Percentiles rank a stretch among this genome's conserved stretches.
These are phyloP conservation scores for Fraxinus cuspidata DNA, from an alignment of 257 asterid genomes.

Conservation along the genomic window DNA sequence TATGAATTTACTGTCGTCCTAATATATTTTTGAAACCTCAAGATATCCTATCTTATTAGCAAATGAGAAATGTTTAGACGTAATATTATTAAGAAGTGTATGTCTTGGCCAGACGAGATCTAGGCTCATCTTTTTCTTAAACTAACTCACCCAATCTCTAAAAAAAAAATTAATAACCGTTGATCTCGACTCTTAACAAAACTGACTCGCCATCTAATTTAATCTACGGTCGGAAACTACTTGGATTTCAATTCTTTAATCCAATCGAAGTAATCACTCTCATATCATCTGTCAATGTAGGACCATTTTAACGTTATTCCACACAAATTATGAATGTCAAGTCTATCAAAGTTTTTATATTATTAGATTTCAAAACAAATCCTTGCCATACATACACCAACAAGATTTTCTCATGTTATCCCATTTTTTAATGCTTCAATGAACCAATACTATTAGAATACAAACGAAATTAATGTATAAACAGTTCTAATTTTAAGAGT, in stretches of 20 bases:
- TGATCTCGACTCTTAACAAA: not conserved
- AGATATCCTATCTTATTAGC: not conserved
- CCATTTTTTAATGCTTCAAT: not conserved
- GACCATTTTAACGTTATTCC: slow-evolving; percentile 6
- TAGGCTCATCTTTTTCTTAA: too few relatives aligned
- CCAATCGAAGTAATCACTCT: not conserved
- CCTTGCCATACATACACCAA: not conserved
- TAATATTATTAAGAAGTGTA: too few relatives aligned
- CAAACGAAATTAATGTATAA: too few relatives aligned
- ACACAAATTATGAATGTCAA: not conserved
- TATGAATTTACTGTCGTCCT: too few relatives aligned
- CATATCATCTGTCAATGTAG: not conserved
- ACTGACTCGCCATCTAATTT: slow-evolving; percentile 2
- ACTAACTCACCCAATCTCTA: too few relatives aligned
- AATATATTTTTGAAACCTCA: too few relatives aligned
- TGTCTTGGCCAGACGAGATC: too few relatives aligned
- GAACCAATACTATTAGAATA: not conserved
- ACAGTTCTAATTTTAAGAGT: too few relatives aligned
- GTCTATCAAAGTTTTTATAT: not conserved
- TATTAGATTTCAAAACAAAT: not conserved
- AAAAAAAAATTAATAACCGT: too few relatives aligned
- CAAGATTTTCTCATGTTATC: not conserved
- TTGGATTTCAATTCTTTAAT: not conserved
- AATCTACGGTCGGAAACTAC: not conserved
- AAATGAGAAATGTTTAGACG: not conserved